Base-by-base conservation (phyloP, 139 green algal genomes). In the Dunaliella primolecta region DNA sequence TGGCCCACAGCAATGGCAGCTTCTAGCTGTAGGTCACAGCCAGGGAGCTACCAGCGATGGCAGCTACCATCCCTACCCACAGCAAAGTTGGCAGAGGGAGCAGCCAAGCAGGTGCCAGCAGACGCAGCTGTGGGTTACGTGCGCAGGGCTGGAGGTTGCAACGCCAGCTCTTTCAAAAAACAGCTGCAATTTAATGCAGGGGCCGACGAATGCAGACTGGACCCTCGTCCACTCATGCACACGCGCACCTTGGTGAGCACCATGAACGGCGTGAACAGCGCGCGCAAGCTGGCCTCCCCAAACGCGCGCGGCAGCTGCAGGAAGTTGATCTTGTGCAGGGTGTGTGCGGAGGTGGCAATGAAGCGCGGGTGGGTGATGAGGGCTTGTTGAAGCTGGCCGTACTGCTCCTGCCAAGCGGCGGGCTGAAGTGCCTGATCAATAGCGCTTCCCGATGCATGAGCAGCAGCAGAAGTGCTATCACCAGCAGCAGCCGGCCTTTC, bases 281-380 rank as follows among this genome's bases (percentile, higher is more conserved):
- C 75, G 11, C 75, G 75, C n/a, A 36, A 11, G 29, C 75, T n/a
- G 2, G 29, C n/a, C 29, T 32, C 30, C 2, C n/a, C 3, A 29
- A 36, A 33, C n/a, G 29, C 32, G n/a, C n/a, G 30, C 30, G 75
- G 75, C 29, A 80, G 75, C 75, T 38, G 75, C 75, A 33, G n/a
- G n/a, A 32, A 80, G 75, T 80, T 80, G 75, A 80, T 33, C 75
- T 80, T 80, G 75, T 33, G 75, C n/a, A 80, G 75, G n/a, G 33
- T 33, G n/a, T 37, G n/a, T 15, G 70, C 70, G 30, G n/a, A 38
- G n/a, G n/a, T 23, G 29, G n/a, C 30, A 1, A 38, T 32, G 30
- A 80, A 80, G 75, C 30, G 75, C 29, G 75, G 75, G 75, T 80
- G n/a, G 1, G 75, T 80, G n/a, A 80, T 29, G n/a, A 80, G 75